Conservation (phyloP, 108 stramenopile species). For the Tribonema minus region DNA sequence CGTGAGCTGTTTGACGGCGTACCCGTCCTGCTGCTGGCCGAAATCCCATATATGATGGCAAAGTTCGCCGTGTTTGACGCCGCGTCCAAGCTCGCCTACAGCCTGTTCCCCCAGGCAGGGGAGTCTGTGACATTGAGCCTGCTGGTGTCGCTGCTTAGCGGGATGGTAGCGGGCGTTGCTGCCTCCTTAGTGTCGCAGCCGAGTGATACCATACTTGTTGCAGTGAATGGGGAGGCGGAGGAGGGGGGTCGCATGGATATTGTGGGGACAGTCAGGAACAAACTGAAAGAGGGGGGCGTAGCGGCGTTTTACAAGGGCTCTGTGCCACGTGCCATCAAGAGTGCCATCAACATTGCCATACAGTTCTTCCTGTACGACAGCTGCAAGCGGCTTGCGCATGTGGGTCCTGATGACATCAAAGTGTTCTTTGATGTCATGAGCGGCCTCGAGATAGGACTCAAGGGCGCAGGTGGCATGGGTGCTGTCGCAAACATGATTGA, state of each 20-base stretch:
- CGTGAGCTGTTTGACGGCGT: constrained; percentile 10
- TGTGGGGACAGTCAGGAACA: not conserved
- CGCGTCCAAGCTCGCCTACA: constrained; percentile 33
- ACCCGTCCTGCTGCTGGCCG: constrained; percentile 22
- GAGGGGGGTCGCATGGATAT: not conserved
- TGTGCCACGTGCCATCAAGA: constrained; percentile 39
- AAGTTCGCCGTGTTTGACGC: constrained; percentile 44
- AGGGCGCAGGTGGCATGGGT: not conserved
- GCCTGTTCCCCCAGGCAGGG: constrained; percentile 17
- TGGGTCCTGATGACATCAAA: constrained; percentile 42
- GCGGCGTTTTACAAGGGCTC: constrained; percentile 44
- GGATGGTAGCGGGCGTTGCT: constrained; percentile 43
- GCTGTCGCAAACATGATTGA: not conserved
- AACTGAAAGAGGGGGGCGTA: constrained; percentile 15
- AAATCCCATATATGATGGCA: constrained; percentile 48
- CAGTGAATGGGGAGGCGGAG: constrained; percentile 3
- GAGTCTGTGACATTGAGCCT: constrained; percentile 34
- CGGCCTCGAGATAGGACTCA: constrained; percentile 25
- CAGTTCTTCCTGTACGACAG: constrained; percentile 50
- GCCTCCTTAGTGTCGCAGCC: constrained; percentile 44
- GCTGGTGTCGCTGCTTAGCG: constrained; percentile 36
- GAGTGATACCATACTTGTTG: constrained; percentile 31
- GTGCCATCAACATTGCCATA: constrained; percentile 47
- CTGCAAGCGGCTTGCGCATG: constrained; percentile 26
- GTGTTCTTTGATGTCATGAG: constrained; percentile 51